Evolutionary conservation across 345 rosid species (phyloP).

Genomic region (Geranium brycei): DNA sequence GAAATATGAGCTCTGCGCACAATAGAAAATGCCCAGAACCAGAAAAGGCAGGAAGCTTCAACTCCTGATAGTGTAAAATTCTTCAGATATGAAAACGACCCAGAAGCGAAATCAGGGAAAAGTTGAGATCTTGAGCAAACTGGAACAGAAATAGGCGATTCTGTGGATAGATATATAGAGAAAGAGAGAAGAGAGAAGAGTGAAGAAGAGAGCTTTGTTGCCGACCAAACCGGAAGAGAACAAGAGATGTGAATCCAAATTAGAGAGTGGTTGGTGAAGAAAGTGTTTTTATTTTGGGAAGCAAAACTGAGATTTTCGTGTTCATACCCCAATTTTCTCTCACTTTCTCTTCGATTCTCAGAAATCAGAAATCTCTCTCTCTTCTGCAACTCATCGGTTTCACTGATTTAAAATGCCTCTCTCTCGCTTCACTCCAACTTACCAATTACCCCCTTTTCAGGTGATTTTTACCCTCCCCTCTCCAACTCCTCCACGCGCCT

Average conservation of each 20-base stretch:
- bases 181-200: neutral
- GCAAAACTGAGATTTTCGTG: neutral
- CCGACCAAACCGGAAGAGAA: too few species aligned
- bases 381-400: neutral
- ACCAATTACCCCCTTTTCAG: neutral
- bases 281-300: too few species aligned
- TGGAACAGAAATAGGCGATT: neutral
- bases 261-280: too few species aligned
- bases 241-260: too few species aligned
- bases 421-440: neutral
- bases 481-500: neutral
- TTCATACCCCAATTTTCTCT: neutral
- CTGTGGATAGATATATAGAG: neutral
- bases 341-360: neutral
- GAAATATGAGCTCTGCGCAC: neutral
- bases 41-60: neutral
- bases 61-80: neutral
- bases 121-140: neutral
- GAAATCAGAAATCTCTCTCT: neutral
- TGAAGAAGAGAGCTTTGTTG: neutral
- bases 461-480: neutral
- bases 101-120: neutral
- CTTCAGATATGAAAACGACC: neutral
- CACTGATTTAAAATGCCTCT: neutral
- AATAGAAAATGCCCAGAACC: neutral